Percentiles rank a stretch among this genome's conserved stretches.
These are phyloP conservation scores for Tylopilus sp. DNA, from an alignment of 768 basidiomycete genomes.

Conservation along the genomic window DNA sequence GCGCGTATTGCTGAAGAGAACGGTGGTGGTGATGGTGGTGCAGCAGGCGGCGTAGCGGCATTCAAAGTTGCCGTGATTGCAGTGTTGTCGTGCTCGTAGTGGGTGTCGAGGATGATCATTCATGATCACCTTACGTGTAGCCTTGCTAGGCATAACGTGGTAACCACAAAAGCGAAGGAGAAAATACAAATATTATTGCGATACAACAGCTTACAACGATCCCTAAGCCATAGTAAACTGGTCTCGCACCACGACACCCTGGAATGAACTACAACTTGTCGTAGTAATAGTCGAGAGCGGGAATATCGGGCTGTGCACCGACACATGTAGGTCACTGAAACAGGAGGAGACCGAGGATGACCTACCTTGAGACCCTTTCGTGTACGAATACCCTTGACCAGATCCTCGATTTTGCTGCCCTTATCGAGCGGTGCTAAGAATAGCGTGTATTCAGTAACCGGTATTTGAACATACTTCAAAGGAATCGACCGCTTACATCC, in stretches of 20 bases:
- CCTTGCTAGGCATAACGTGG: neutral
- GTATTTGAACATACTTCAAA: neutral
- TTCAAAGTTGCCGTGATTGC: too few relatives aligned
- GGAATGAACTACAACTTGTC: conserved; percentile 70
- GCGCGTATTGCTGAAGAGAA: too few relatives aligned
- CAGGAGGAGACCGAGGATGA: neutral
- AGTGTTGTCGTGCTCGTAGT: too few relatives aligned
- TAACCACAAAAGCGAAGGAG: neutral
- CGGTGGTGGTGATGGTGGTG: too few relatives aligned
- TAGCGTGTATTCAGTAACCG: neutral
- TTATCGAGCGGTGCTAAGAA: conserved; percentile 70
- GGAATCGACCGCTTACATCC: conserved; percentile 56
- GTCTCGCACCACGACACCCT: conserved; percentile 3
- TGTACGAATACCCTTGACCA: conserved; percentile 76
- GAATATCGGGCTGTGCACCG: conserved; percentile 71
- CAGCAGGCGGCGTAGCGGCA: too few relatives aligned
- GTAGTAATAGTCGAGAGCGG: conserved; percentile 85
- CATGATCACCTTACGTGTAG: neutral
- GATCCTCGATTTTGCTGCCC: conserved; percentile 86
- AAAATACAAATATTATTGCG: conserved; percentile 11
- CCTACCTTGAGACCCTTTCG: conserved; percentile 94
- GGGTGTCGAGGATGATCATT: too few relatives aligned
- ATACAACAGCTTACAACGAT: conserved; percentile 20
- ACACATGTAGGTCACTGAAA: conserved; percentile 9
- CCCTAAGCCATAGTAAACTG: conserved; percentile 3